These are phyloP conservation scores for Hemisphaericaspora xylanilytica DNA, from an alignment of 1,139 yeast genomes.

Conservation along the genomic window DNA sequence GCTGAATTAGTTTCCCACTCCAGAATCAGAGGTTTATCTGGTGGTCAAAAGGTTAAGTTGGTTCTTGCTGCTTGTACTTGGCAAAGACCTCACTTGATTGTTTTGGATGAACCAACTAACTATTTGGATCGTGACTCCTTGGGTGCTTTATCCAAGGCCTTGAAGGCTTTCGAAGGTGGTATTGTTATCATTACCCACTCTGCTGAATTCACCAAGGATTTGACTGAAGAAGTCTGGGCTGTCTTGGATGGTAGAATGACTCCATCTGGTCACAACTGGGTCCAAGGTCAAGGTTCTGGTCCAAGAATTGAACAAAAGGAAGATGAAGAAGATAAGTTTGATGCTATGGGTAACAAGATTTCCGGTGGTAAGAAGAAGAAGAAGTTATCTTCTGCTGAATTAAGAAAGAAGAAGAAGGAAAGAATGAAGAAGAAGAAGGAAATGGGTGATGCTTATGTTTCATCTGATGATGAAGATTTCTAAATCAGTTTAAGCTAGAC, in stretches of 20 bases:
- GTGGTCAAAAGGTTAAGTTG: constrained; percentile 99
- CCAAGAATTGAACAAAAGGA: constrained; percentile 97
- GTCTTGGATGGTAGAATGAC: constrained; percentile 97
- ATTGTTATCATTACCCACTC: constrained; percentile 99
- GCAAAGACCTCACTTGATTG: constrained; percentile 99
- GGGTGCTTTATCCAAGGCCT: constrained; percentile 98
- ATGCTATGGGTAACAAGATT: constrained; percentile 99
- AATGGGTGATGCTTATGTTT: constrained; percentile 97
- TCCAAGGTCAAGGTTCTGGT: constrained; percentile 99
- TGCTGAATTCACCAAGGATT: constrained; percentile 98
- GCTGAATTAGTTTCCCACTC: constrained; percentile 99
- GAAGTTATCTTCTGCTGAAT: constrained; percentile 97
- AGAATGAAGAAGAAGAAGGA: constrained; percentile 99
- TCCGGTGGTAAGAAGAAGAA: constrained; percentile 93
- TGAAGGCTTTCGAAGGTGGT: constrained; percentile 99
- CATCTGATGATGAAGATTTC: constrained; percentile 79
- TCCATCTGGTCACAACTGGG: constrained; percentile 99
- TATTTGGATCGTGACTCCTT: constrained; percentile 97
- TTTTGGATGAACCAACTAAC: constrained; percentile 98
- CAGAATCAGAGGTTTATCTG: constrained; percentile 99
- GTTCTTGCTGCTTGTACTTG: constrained; percentile 99
- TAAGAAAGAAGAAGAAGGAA: constrained; percentile 99
- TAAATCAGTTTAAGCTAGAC: constrained; percentile 17
- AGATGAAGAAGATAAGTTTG: constrained; percentile 97
- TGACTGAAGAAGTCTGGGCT: constrained; percentile 99